Conservation (phyloP, 108 stramenopile genomes). For the Skeletonema marinoi region DNA sequence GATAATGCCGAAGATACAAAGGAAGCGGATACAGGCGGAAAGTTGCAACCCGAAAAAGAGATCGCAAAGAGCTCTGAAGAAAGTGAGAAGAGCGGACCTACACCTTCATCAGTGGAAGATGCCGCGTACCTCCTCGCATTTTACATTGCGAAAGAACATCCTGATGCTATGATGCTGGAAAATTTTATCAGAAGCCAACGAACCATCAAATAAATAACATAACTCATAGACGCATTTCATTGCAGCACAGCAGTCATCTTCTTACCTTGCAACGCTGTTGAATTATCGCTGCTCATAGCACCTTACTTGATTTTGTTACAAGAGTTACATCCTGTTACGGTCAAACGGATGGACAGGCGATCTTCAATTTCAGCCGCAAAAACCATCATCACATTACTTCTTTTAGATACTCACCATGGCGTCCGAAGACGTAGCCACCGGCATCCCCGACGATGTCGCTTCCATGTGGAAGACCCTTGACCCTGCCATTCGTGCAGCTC, state of each 20-base stretch:
- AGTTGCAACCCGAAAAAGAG: not conserved
- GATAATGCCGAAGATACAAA: not conserved
- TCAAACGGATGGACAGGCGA: no score
- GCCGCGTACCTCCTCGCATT: slow-evolving; percentile 62
- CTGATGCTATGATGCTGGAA: slow-evolving; percentile 55
- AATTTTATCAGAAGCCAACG: slow-evolving; percentile 19
- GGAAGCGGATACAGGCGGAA: not conserved
- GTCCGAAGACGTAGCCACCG: slow-evolving; percentile 24
- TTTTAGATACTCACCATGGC: slow-evolving; percentile 16
- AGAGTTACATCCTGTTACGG: no score
- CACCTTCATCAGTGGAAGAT: slow-evolving; percentile 22
- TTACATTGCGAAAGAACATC: slow-evolving; percentile 77
- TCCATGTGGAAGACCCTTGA: slow-evolving; percentile 39
- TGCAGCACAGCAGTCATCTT: no score
- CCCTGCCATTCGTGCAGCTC: slow-evolving; percentile 39
- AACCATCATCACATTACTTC: no score
- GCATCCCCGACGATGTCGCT: slow-evolving; percentile 32
- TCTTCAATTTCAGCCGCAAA: not conserved
- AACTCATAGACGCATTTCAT: not conserved
- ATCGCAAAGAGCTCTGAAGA: not conserved
- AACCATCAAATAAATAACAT: not conserved
- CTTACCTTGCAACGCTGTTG: no score
- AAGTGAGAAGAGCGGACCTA: not conserved
- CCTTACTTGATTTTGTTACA: no score
- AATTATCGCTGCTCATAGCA: no score